Conservation (phyloP, 78 protist species). For the Dictyostelium capitatum region DNA sequence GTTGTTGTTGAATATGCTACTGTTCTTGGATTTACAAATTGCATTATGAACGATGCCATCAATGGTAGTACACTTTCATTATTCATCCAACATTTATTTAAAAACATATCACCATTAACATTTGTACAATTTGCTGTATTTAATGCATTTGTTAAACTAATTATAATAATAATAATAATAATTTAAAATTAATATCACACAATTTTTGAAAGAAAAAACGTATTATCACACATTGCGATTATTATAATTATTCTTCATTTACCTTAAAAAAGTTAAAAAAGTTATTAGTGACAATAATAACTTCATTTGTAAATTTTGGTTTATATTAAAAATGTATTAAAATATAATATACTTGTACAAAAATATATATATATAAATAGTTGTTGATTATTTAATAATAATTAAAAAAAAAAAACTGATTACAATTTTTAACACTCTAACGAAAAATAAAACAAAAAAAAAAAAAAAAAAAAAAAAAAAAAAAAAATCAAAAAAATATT, state of each 20-base stretch:
- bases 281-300: neutral
- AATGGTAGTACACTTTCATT: slow-evolving; percentile 62
- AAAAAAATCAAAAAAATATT: no score
- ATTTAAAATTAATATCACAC: no score
- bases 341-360: no score
- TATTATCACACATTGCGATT: no score
- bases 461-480: no score
- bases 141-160: neutral
- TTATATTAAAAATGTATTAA: no score
- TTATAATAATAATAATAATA: no score
- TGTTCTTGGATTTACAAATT: slow-evolving; percentile 79
- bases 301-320: neutral
- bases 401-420: neutral
- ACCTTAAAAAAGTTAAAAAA: slow-evolving; percentile 8
- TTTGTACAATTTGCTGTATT: slow-evolving; percentile 46
- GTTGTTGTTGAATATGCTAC: slow-evolving; percentile 46
- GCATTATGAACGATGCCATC: slow-evolving; percentile 75
- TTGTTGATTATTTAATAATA: no score
- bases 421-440: neutral
- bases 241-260: no score
- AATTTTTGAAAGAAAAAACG: no score
- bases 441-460: neutral
- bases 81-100: slow-evolving; percentile 63
- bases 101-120: slow-evolving; percentile 74
- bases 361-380: no score